Evolutionary conservation across 1,284 basidiomycete genomes (phyloP).

Genomic region (Schizophyllum commune): DNA sequence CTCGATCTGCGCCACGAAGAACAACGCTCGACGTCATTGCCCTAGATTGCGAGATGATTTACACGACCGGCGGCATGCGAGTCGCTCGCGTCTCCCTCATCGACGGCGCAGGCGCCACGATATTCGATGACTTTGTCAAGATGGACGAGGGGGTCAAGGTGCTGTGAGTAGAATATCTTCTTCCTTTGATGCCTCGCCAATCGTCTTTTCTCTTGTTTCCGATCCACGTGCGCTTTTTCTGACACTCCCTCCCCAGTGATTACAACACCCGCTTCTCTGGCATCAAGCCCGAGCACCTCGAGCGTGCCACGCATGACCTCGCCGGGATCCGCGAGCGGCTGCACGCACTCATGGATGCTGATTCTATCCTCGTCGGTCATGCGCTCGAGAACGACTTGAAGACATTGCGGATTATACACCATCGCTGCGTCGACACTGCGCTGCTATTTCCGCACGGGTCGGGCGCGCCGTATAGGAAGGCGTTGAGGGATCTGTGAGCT

Average conservation of each 20-base stretch:
- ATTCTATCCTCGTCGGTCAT: slow-evolving; percentile 82
- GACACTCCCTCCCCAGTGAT: slow-evolving; percentile 46
- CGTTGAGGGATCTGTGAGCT: slow-evolving; percentile 72
- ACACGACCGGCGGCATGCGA: slow-evolving; percentile 82
- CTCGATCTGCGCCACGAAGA: slow-evolving; percentile 14
- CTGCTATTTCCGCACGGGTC: slow-evolving; percentile 76
- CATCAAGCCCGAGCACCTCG: slow-evolving; percentile 55
- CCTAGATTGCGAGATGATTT: slow-evolving; percentile 91
- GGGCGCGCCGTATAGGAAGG: slow-evolving; percentile 72
- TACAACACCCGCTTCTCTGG: slow-evolving; percentile 90
- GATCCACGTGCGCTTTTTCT: not conserved
- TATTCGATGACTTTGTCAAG: slow-evolving; percentile 79
- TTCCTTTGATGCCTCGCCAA: slow-evolving; percentile 17
- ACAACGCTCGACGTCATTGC: slow-evolving; percentile 67
- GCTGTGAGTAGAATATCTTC: slow-evolving; percentile 41
- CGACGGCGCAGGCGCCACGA: slow-evolving; percentile 59
- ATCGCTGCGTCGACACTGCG: slow-evolving; percentile 76
- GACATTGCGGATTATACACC: slow-evolving; percentile 79
- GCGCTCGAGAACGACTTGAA: slow-evolving; percentile 87
- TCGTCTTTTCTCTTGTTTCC: slow-evolving; percentile 14
- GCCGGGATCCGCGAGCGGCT: slow-evolving; percentile 58
- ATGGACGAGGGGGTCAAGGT: slow-evolving; percentile 74
- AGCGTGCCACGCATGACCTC: slow-evolving; percentile 58
- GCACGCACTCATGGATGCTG: slow-evolving; percentile 60
- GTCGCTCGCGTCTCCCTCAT: slow-evolving; percentile 85